Evolutionary conservation across 352 stramenopile species (phyloP), one percentile per base, ranked within the genome.

Genomic region (Pythium scleroteichum): DNA sequence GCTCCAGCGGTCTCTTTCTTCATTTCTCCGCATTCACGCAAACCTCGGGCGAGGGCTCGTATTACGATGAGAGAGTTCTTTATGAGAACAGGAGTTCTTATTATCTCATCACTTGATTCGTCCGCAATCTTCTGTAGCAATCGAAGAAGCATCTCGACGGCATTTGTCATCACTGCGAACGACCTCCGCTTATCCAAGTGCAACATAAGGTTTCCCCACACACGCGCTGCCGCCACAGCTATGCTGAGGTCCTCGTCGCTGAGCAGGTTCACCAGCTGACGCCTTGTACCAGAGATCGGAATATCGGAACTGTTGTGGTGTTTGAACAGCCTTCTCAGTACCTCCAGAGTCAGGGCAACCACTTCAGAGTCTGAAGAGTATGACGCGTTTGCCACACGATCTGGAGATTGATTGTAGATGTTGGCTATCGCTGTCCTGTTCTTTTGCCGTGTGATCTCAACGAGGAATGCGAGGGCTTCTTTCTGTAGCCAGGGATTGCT

Each of bases 171-270:
- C 38, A 75, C 57, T 3, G 76, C 72, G 38, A 89, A 87, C 8
- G 60, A 51, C 4, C 58, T 38, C 3, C 75, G 76, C 38, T 91
- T 89, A 60, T 88, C 78, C n/a, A 76, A 66, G 47, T 77, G 77
- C 20, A 77, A 67, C 14, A 88, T 69, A 2, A 91, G 65, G 17
- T 89, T 91, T 4, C 78, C 76, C 78, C 79, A 91, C 0, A 88
- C 79, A 35, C 81, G 71, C 13, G 66, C 81, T 0, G 75, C 75
- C 2, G 53, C 46, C 0, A 88, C 55, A 1, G 53, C 64, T 8
- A 77, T 55, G 12, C 20, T 16, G 9, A 19, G 9, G 27, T 53
- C 48, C 8, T 56, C 27, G 12, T 10, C 22, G 5, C 41, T 26
- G 33, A 88, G 14, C 13, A 89, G 59, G 12, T 75, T 79, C 0